Percentiles rank a stretch among this genome's conserved stretches.
Evolutionary conservation across 768 basidiomycete species (phyloP).

Genomic region (Suillus bovinus): DNA sequence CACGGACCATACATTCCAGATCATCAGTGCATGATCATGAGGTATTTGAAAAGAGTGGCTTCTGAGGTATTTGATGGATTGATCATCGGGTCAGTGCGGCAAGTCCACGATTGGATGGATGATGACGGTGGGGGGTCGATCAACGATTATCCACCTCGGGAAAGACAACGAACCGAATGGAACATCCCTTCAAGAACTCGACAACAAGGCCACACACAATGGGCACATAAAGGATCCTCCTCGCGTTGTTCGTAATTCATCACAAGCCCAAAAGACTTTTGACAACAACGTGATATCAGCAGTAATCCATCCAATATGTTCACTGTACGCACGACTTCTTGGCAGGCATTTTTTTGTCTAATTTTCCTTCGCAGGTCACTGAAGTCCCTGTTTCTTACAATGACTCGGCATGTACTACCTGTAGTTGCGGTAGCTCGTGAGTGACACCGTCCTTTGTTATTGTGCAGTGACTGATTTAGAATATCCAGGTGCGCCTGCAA

Average conservation of each 20-base stretch:
- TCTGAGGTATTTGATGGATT: neutral
- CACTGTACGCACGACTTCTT: neutral
- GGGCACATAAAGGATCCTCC: neutral
- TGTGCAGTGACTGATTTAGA: neutral
- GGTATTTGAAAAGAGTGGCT: too few relatives aligned
- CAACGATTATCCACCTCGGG: neutral
- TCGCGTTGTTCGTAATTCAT: neutral
- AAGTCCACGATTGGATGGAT: neutral
- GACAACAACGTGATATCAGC: neutral
- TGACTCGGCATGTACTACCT: neutral
- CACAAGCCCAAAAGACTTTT: neutral
- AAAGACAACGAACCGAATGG: neutral
- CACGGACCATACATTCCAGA: too few relatives aligned
- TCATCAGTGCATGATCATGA: too few relatives aligned
- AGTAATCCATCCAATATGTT: neutral
- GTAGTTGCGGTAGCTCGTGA: neutral
- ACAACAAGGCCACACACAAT: neutral
- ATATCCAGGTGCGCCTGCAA: neutral
- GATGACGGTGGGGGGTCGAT: neutral
- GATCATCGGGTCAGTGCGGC: neutral
- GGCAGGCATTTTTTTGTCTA: neutral
- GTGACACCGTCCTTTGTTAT: neutral
- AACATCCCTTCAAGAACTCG: neutral
- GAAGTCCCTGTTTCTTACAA: constrained; percentile 4
- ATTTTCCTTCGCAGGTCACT: neutral